phyloP scores from a whole-genome alignment of 176 grass and related monocot genomes.

The Themeda triandra region DNA sequence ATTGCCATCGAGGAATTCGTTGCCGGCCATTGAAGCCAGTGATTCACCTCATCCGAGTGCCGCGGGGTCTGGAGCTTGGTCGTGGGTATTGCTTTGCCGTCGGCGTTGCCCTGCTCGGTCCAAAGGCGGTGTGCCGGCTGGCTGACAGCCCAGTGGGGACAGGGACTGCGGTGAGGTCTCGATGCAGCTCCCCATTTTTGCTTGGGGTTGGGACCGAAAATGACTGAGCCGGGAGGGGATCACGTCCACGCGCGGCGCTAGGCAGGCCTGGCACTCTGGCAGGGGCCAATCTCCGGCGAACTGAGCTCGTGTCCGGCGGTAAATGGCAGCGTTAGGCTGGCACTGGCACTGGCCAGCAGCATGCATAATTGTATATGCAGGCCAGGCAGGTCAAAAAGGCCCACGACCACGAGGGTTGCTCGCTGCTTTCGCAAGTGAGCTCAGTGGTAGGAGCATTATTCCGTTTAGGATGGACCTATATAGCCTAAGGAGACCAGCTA shows the following conservation, averaged over 20 bases:
- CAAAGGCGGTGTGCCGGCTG: background rate
- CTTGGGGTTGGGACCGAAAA: background rate
- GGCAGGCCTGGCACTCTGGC: background rate
- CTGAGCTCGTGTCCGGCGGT: too few species aligned
- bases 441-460: background rate
- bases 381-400: background rate
- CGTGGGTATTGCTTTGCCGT: too few species aligned
- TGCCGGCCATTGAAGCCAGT: background rate
- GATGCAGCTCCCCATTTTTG: background rate
- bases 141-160: background rate
- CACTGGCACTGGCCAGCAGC: background rate
- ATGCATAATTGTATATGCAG: background rate
- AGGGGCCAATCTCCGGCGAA: background rate
- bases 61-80: too few species aligned
- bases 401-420: background rate
- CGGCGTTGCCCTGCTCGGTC: background rate
- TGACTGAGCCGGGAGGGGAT: background rate
- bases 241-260: background rate
- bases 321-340: background rate
- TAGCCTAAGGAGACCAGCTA: constrained; percentile 1
- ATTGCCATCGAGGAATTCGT: background rate
- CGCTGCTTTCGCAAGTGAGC: background rate
- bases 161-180: background rate
- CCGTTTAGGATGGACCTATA: constrained; percentile 2
- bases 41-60: background rate